A percentile compares a stretch with the other conserved stretches of the same genome.
Evolutionary conservation across 495 filamentous ascomycete species (phyloP).

Genomic region (Lentithecium fluviatile): DNA sequence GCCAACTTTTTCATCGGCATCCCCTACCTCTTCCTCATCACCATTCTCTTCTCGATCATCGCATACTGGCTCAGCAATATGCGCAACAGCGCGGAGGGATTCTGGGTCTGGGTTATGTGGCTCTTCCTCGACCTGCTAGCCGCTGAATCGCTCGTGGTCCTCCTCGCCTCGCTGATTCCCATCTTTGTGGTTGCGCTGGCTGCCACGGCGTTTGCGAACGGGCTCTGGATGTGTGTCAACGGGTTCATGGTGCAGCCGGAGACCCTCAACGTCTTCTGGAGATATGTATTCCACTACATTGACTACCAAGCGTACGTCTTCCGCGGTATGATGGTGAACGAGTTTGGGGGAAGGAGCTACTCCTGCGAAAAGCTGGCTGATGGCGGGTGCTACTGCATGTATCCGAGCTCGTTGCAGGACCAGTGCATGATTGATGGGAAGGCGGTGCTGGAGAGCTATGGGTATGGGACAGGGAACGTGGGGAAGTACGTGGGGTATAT

Average conservation of each 20-base stretch:
- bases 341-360: slow-evolving; percentile 65
- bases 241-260: slow-evolving; percentile 74
- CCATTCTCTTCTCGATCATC: slow-evolving; percentile 69
- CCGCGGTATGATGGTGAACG: slow-evolving; percentile 89
- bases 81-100: slow-evolving; percentile 60
- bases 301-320: slow-evolving; percentile 82
- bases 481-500: slow-evolving; percentile 76
- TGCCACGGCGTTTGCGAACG: slow-evolving; percentile 76
- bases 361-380: slow-evolving; percentile 45
- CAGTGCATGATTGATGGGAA: slow-evolving; percentile 67
- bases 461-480: slow-evolving; percentile 60
- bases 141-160: slow-evolving; percentile 75
- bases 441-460: slow-evolving; percentile 65
- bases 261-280: slow-evolving; percentile 76
- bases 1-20: slow-evolving; percentile 80
- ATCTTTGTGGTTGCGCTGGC: slow-evolving; percentile 76
- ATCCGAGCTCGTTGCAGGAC: slow-evolving; percentile 57
- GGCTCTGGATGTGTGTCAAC: slow-evolving; percentile 80
- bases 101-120: slow-evolving; percentile 82
- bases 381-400: slow-evolving; percentile 65
- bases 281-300: slow-evolving; percentile 81
- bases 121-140: slow-evolving; percentile 81
- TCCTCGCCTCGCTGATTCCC: slow-evolving; percentile 68
- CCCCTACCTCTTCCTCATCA: slow-evolving; percentile 74
- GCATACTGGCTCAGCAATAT: slow-evolving; percentile 81